Evolutionary conservation across 805 yeast species (phyloP).

Genomic region (Saturnispora sanitii): DNA sequence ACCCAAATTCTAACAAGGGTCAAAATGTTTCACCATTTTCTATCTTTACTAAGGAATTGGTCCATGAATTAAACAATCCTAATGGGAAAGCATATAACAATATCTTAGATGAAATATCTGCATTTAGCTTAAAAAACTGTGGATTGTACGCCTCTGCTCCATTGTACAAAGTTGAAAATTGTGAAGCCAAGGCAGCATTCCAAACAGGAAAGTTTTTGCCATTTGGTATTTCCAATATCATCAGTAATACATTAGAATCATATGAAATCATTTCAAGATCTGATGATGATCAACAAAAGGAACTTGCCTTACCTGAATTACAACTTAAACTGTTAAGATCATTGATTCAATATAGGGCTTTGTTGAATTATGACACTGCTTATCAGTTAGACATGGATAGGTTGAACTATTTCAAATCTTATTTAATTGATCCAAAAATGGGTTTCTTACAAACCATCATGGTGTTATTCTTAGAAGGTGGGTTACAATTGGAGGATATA

Average conservation of each 20-base stretch:
- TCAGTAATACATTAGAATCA: conserved; percentile 46
- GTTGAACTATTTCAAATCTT: conserved; percentile 15
- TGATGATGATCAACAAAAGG: not conserved
- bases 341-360: conserved; percentile 33
- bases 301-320: conserved; percentile 10
- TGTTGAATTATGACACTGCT: conserved; percentile 18
- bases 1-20: conserved; percentile 13
- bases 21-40: conserved; percentile 23
- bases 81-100: conserved; percentile 12
- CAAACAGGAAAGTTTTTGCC: conserved; percentile 13
- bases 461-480: conserved; percentile 34
- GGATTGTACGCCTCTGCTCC: conserved; percentile 3
- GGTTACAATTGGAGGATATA: conserved; percentile 33
- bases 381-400: conserved; percentile 8
- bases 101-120: conserved; percentile 19
- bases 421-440: conserved; percentile 24
- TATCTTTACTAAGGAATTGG: conserved; percentile 23
- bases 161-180: not conserved
- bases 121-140: not conserved
- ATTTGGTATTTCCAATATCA: conserved; percentile 18
- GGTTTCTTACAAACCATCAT: conserved; percentile 33
- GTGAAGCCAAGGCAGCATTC: conserved; percentile 10
- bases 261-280: conserved; percentile 47
- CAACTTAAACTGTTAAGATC: conserved; percentile 30
- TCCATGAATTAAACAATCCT: conserved; percentile 18